Conservation (phyloP, 441 rosid species). For the Populus trichocarpa region DNA sequence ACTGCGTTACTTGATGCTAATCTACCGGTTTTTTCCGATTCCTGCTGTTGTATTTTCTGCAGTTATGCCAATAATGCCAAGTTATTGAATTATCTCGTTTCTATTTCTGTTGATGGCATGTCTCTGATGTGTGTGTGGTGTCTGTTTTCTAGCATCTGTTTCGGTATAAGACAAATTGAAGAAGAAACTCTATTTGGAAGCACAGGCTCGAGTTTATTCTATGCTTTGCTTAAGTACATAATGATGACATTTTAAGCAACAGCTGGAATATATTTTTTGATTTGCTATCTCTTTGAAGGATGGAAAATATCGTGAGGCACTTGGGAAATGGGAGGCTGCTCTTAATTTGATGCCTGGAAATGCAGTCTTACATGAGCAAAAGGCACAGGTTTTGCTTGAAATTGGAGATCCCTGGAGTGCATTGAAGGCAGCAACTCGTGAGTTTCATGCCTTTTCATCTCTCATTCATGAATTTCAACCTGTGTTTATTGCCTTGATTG, state of each 20-base stretch:
- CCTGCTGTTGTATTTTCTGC: background rate
- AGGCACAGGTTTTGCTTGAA: constrained; percentile 88
- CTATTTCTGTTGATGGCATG: background rate
- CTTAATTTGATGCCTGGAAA: constrained; percentile 60
- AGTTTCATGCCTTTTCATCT: background rate
- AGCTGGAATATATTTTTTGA: too few species aligned
- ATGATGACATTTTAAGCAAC: background rate
- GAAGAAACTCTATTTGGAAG: background rate
- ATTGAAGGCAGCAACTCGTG: constrained; percentile 72
- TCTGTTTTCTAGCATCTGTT: background rate
- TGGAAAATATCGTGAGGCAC: constrained; percentile 74
- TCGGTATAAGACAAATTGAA: background rate
- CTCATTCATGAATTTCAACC: background rate
- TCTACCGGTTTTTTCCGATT: background rate
- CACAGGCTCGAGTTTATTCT: background rate
- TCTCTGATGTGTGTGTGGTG: background rate
- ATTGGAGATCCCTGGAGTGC: constrained; percentile 85
- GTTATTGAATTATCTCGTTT: background rate
- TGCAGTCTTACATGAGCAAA: constrained; percentile 77
- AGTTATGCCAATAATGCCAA: background rate
- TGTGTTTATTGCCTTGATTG: background rate
- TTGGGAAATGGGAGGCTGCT: constrained; percentile 89
- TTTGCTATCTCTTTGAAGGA: constrained; percentile 45
- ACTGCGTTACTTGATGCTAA: background rate
- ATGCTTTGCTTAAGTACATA: background rate